Percentiles rank a stretch among this genome's conserved stretches.
Evolutionary conservation across 2,329 filamentous ascomycete genomes (phyloP).

Genomic region (Camillea tinctor): DNA sequence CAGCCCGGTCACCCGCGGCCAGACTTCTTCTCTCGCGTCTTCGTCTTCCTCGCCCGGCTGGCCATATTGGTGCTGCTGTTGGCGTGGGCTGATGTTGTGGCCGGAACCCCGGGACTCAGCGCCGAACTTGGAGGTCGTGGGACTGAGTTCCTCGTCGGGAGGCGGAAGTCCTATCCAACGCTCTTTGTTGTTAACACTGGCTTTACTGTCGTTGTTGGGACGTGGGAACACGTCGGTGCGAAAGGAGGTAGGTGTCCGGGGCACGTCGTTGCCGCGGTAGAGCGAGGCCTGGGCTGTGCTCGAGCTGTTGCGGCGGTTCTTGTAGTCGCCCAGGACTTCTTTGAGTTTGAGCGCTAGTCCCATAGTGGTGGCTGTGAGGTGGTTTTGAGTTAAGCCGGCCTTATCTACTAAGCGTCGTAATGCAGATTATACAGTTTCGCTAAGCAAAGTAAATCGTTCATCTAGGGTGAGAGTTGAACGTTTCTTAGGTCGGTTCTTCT

Average conservation of each 20-base stretch:
- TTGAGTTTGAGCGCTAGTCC: conserved; percentile 27
- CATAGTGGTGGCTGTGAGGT: conserved; percentile 9
- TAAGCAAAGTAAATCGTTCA: not conserved
- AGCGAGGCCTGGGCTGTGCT: conserved; percentile 10
- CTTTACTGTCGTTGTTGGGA: not conserved
- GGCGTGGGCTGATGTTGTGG: no score
- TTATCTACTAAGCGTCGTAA: not conserved
- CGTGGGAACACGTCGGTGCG: not conserved
- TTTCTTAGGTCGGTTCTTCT: not conserved
- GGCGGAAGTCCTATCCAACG: not conserved
- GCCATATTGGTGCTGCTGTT: no score
- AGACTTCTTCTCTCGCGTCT: not conserved
- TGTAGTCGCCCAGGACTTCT: conserved; percentile 22
- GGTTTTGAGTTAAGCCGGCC: not conserved
- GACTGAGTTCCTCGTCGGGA: not conserved
- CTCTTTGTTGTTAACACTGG: not conserved
- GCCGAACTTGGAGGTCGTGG: not conserved
- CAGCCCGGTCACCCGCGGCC: not conserved
- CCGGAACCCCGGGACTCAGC: not conserved
- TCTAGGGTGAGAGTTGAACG: not conserved
- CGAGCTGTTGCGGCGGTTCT: conserved; percentile 5
- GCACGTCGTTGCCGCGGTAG: conserved; percentile 15
- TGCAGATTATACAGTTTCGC: not conserved
- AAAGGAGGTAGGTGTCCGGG: conserved; percentile 12
- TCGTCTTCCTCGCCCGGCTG: not conserved